Conservation (phyloP, 1,284 basidiomycete species). For the Sphaerobolus stellatus region DNA sequence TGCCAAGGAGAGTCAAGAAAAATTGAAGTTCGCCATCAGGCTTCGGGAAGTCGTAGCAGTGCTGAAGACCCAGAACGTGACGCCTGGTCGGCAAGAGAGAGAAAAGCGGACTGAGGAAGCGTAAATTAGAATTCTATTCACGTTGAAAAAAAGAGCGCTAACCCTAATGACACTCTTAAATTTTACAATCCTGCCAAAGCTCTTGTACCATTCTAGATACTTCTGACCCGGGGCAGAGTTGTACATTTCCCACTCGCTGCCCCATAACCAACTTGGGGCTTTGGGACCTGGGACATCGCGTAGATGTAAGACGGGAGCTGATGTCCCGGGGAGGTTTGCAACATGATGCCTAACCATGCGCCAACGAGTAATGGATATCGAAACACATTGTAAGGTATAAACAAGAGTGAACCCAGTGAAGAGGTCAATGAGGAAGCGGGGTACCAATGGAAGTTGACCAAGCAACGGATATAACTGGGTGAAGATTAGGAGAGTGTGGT, state of each 20-base stretch:
- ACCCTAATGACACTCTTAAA: constrained; percentile 16
- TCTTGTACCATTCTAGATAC: constrained; percentile 14
- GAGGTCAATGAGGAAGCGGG: constrained; percentile 5
- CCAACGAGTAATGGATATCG: not conserved
- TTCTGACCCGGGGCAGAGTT: constrained; percentile 14
- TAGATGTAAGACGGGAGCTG: constrained; percentile 4
- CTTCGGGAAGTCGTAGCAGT: constrained; percentile 16
- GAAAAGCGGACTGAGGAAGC: constrained; percentile 9
- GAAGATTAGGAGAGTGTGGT: no score
- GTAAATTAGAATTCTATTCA: not conserved
- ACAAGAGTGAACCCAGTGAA: constrained; percentile 10
- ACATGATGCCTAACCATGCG: constrained; percentile 1
- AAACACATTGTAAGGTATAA: not conserved
- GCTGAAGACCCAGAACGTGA: constrained; percentile 13
- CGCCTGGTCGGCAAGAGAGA: constrained; percentile 16
- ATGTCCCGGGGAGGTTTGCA: no score
- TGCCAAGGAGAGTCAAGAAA: constrained; percentile 26
- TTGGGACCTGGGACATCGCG: constrained; percentile 11
- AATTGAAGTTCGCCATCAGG: constrained; percentile 16
- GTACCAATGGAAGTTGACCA: no score
- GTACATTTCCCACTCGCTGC: constrained; percentile 17
- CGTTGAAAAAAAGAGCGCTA: no score
- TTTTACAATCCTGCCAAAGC: constrained; percentile 13
- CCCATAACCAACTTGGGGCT: constrained; percentile 15
- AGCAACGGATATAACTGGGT: no score